Conservation (phyloP, 176 grass and related monocot genomes). For the Oryza meridionalis region DNA sequence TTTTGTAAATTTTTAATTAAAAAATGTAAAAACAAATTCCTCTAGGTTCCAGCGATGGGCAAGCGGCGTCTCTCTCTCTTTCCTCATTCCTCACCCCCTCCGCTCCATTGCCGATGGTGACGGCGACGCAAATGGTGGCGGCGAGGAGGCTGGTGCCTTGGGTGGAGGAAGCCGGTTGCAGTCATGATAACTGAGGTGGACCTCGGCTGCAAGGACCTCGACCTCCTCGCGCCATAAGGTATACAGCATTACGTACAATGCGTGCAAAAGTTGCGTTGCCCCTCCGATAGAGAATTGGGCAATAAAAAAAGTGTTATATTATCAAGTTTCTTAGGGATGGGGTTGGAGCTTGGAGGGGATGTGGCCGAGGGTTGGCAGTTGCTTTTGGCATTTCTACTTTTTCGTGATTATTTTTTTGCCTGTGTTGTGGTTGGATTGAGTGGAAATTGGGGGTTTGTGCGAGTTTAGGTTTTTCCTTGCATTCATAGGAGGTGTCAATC, state of each 20-base stretch:
- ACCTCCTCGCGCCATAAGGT: conserved; percentile 30
- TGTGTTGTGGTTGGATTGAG: not conserved
- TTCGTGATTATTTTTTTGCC: not conserved
- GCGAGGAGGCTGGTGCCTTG: not conserved
- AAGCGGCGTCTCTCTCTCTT: no score
- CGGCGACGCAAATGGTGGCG: not conserved
- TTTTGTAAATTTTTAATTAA: no score
- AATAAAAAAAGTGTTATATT: no score
- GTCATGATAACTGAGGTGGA: conserved; percentile 9
- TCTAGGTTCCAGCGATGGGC: no score
- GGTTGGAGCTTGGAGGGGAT: no score
- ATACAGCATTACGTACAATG: not conserved
- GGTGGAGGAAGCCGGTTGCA: not conserved
- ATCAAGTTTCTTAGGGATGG: no score
- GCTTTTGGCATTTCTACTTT: no score
- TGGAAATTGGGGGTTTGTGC: not conserved
- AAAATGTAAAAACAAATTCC: no score
- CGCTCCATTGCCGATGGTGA: not conserved
- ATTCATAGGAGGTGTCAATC: not conserved
- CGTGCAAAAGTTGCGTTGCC: no score
- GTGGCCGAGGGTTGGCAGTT: no score
- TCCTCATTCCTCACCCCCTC: not conserved
- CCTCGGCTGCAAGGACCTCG: not conserved
- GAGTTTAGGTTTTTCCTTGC: conserved; percentile 19
- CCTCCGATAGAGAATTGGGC: no score